Evolutionary conservation across 1,284 basidiomycete species (phyloP), one percentile per base, ranked within the genome.

Genomic region (Mycena citricolor): DNA sequence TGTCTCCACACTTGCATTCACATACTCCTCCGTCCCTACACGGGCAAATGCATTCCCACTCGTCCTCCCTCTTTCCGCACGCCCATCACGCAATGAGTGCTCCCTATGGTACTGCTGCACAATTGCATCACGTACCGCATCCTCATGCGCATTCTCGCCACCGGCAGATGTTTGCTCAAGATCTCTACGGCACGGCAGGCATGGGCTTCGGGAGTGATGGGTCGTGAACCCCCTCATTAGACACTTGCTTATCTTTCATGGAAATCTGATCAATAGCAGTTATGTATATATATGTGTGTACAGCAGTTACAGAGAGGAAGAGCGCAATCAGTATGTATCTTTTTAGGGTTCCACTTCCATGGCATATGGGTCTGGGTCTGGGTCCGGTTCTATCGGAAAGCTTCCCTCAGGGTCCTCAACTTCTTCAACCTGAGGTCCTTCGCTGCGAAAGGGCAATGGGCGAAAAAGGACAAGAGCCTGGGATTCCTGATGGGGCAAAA

Each of bases 91-190:
- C 65, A n/a, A n/a, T 83, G 19, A 76, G 71, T 38, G 64, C 76
- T 13, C 75, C 80, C 10, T 83, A 81, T 55, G 56, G 70, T 11
- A 57, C 65, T 25, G 21, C 63, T 13, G 57, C 59, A 24, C 67
- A 75, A 55, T 82, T 87, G 79, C 84, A 86, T 56, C 84, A 86
- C 52, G 82, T 86, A 36, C 82, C 84, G 1, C 84, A 86, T 54
- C 83, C 84, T 1, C 83, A 86, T 47, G 81, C 83, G 1, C 83
- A 87, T 54, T 78, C 83, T 0, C 73, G 82, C 22, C 80, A 83
- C 52, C 83, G 51, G 42, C 46, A 52, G 47, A 47, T 55, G 40
- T 62, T 73, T 44, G 49, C 69, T 12, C 71, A 74, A 52, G 61
- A 67, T 26, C 62, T 77, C 33, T 79, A 77, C 37, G 51, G n/a